Evolutionary conservation across 371 early-diverging fungal genomes (phyloP).

Genomic region (Cokeromyces recurvatus): DNA sequence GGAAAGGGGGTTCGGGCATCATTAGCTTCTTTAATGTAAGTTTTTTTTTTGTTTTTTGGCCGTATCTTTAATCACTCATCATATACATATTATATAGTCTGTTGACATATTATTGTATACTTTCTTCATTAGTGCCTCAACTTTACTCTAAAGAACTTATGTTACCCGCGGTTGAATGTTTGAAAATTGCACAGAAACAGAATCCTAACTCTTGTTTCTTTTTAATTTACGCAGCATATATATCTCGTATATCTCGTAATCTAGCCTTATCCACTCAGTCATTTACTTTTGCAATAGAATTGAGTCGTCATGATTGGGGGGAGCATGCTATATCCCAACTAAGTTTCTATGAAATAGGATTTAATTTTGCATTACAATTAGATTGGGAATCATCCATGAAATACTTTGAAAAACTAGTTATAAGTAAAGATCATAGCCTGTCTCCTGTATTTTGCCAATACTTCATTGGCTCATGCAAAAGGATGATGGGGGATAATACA

Average conservation of each 20-base stretch:
- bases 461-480: conserved; percentile 37
- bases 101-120: conserved; percentile 17
- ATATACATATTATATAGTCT: conserved; percentile 5
- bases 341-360: conserved; percentile 40
- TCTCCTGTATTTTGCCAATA: conserved; percentile 45
- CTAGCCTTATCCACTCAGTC: conserved; percentile 23
- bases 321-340: conserved; percentile 19
- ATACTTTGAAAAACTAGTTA: conserved; percentile 35
- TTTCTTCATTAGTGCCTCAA: conserved; percentile 20
- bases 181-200: conserved; percentile 34
- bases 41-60: too few species aligned
- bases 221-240: conserved; percentile 42
- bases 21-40: conserved; percentile 47
- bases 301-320: conserved; percentile 22
- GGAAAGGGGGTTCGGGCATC: conserved; percentile 46
- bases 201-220: conserved; percentile 50
- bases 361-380: conserved; percentile 39
- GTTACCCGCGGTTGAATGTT: conserved; percentile 38
- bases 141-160: conserved; percentile 15
- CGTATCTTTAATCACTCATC: not conserved
- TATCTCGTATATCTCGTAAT: conserved; percentile 28
- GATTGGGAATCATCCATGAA: conserved; percentile 38
- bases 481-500: conserved; percentile 26
- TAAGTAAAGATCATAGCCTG: conserved; percentile 33
- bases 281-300: conserved; percentile 16